phyloP scores from a whole-genome alignment of 352 stramenopile species.

The Thalassiosira mediterranea region DNA sequence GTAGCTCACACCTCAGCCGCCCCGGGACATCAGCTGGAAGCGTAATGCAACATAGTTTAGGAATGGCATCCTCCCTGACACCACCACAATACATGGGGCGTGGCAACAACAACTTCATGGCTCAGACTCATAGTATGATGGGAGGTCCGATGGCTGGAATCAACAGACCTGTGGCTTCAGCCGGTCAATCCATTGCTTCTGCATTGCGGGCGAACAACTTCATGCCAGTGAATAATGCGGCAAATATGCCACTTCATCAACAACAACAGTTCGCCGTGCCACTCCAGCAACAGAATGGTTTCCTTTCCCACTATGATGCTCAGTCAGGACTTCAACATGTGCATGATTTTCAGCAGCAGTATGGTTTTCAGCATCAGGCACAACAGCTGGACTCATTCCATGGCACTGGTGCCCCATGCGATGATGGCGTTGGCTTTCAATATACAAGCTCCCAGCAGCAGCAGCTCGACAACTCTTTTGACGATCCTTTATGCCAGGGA shows the following conservation, averaged over 20 bases:
- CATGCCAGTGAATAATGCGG: background rate
- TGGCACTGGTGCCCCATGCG: conserved; percentile 2
- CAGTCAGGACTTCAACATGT: background rate
- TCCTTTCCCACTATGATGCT: background rate
- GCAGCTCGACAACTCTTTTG: conserved; percentile 15
- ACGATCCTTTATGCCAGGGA: conserved; percentile 20
- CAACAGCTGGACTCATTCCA: conserved; percentile 5
- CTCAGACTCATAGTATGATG: conserved; percentile 12
- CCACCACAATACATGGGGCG: conserved; percentile 16
- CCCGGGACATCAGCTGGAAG: background rate
- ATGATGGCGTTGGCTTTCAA: conserved; percentile 10
- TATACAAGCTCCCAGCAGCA: conserved; percentile 6
- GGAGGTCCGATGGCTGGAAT: conserved; percentile 6
- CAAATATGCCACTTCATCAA: background rate
- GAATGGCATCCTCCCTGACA: conserved; percentile 16
- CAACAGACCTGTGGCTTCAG: conserved; percentile 20
- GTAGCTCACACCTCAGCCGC: too few relatives aligned
- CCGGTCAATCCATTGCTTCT: conserved; percentile 23
- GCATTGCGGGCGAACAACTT: conserved; percentile 20
- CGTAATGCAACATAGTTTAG: conserved; percentile 12
- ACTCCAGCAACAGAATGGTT: background rate
- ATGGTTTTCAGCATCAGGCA: conserved; percentile 3
- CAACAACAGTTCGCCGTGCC: background rate
- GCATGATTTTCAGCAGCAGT: background rate
- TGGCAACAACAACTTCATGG: conserved; percentile 13